phyloP scores from a whole-genome alignment of 345 rosid species.

The Noccaea caerulescens region DNA sequence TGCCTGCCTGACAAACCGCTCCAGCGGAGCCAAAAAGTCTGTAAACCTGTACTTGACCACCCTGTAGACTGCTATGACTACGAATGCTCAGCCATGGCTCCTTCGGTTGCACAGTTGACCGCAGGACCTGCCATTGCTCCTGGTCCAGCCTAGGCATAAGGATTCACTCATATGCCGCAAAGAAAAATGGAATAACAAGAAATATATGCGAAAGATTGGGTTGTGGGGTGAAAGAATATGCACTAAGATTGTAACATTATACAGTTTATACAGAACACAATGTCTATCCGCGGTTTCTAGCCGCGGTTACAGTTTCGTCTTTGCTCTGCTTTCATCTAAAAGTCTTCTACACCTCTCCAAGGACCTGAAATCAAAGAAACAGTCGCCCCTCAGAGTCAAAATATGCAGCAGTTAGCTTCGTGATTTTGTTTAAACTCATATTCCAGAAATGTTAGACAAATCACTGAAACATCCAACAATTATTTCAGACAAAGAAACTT shows the following conservation, averaged over 20 bases:
- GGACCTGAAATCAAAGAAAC: constrained; percentile 31
- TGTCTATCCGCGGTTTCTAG: constrained; percentile 25
- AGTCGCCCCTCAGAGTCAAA: constrained; percentile 28
- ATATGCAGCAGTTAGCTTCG: constrained; percentile 19
- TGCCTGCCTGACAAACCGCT: constrained; percentile 73
- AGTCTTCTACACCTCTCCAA: constrained; percentile 36
- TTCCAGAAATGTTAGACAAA: constrained; percentile 17
- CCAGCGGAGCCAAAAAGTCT: constrained; percentile 72
- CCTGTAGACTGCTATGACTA: constrained; percentile 72
- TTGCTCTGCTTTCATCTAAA: constrained; percentile 34
- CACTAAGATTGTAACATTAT: constrained; percentile 36
- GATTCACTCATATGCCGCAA: constrained; percentile 1
- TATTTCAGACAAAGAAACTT: constrained; percentile 19
- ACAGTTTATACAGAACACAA: constrained; percentile 39
- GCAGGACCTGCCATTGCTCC: constrained; percentile 60
- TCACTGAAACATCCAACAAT: constrained; percentile 18
- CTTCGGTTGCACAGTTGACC: constrained; percentile 47
- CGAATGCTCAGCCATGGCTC: constrained; percentile 58
- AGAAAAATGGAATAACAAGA: constrained; percentile 17
- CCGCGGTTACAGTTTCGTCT: constrained; percentile 32
- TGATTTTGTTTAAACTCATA: constrained; percentile 5
- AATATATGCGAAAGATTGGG: constrained; percentile 24
- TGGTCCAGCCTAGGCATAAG: constrained; percentile 36
- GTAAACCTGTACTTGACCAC: constrained; percentile 61
- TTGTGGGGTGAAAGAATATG: constrained; percentile 36